These are phyloP conservation scores for Pyronema domesticum DNA, from an alignment of 495 filamentous ascomycete species.

Conservation along the genomic window DNA sequence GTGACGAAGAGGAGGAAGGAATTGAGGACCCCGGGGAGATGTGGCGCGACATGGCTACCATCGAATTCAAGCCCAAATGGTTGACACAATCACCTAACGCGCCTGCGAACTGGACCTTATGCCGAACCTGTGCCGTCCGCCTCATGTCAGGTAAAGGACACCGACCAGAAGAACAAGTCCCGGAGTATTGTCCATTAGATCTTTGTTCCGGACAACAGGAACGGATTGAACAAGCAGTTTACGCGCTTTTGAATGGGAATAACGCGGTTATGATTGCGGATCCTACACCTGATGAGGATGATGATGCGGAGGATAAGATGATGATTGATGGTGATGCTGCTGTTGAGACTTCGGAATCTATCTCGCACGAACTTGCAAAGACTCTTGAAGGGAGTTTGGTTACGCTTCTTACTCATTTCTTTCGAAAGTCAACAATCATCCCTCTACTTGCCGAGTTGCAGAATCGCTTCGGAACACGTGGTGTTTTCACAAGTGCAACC, in stretches of 20 bases:
- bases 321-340: neutral
- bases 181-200: conserved; percentile 40
- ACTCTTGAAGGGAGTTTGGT: conserved; percentile 16
- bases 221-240: conserved; percentile 19
- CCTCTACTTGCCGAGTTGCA: conserved; percentile 25
- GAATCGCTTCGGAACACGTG: conserved; percentile 22
- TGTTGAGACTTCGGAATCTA: conserved; percentile 6
- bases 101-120: conserved; percentile 46
- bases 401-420: conserved; percentile 22
- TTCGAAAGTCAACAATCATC: conserved; percentile 20
- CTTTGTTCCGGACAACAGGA: conserved; percentile 31
- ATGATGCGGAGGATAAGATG: conserved; percentile 10
- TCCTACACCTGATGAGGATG: conserved; percentile 15
- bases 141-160: conserved; percentile 30
- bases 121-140: conserved; percentile 67
- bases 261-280: conserved; percentile 23
- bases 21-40: conserved; percentile 14
- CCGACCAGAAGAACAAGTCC: conserved; percentile 9
- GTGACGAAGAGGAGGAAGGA: neutral
- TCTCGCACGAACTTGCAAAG: conserved; percentile 12
- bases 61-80: conserved; percentile 95
- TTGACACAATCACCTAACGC: conserved; percentile 67
- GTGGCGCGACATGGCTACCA: conserved; percentile 26
- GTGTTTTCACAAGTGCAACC: conserved; percentile 19
- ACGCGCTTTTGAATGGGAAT: conserved; percentile 21